phyloP scores from a whole-genome alignment of 768 basidiomycete genomes.

The Tylopilus sp. region DNA sequence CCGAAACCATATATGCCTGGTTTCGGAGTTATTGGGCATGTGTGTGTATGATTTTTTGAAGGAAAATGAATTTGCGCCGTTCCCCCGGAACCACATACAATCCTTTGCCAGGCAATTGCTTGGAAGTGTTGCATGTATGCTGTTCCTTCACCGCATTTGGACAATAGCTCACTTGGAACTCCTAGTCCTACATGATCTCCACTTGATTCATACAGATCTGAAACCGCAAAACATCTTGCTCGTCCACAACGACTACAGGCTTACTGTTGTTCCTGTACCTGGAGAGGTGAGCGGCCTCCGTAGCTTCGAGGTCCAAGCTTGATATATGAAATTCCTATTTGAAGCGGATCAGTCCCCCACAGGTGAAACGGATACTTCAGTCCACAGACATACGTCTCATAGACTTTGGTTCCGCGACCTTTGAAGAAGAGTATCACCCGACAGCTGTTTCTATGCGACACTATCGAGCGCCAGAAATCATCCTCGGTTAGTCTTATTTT shows the following conservation, averaged over 20 bases:
- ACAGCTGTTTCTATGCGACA: conserved; percentile 97
- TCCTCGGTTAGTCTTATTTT: conserved; percentile 66
- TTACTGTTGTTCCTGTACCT: conserved; percentile 54
- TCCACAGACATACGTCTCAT: conserved; percentile 93
- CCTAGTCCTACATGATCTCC: conserved; percentile 85
- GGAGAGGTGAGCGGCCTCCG: conserved; percentile 51
- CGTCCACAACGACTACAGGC: conserved; percentile 76
- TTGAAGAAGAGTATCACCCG: conserved; percentile 97
- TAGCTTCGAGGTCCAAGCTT: conserved; percentile 3
- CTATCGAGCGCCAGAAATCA: conserved; percentile 98
- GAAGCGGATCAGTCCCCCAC: conserved; percentile 60
- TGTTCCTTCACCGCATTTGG: not conserved
- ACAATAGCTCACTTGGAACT: conserved; percentile 8
- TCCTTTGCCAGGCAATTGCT: conserved; percentile 90
- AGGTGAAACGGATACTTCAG: conserved; percentile 73
- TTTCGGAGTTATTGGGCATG: conserved; percentile 93
- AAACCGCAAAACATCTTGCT: conserved; percentile 99
- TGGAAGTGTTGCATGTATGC: conserved; percentile 90
- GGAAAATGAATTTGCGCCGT: conserved; percentile 95
- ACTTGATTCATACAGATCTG: conserved; percentile 94
- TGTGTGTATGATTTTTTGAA: conserved; percentile 99
- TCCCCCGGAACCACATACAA: conserved; percentile 95
- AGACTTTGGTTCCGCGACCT: conserved; percentile 98
- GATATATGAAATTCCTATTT: conserved; percentile 12
- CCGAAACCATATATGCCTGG: conserved; percentile 95